These are phyloP conservation scores for Nemania bipapillata DNA, from an alignment of 2,329 filamentous ascomycete species.

Conservation along the genomic window DNA sequence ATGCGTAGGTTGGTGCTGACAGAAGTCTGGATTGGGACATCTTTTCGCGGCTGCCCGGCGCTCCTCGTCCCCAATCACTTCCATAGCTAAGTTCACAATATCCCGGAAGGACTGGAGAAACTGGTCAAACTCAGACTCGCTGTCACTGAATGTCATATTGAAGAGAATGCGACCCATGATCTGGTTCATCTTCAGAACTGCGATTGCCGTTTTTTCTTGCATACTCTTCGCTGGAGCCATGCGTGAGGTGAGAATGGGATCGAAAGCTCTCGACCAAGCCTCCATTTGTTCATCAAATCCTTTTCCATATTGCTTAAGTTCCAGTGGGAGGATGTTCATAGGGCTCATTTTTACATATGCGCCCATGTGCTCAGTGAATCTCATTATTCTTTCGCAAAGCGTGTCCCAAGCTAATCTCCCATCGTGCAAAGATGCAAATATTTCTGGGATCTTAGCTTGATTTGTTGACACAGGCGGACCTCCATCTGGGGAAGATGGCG, in stretches of 20 bases:
- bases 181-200: constrained; percentile 71
- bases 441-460: constrained; percentile 56
- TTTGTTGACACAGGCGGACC: constrained; percentile 56
- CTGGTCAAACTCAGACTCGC: constrained; percentile 67
- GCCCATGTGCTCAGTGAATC: constrained; percentile 68
- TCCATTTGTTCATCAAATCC: constrained; percentile 63
- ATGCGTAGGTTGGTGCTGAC: constrained; percentile 56
- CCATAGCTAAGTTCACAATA: constrained; percentile 67
- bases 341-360: constrained; percentile 60
- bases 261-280: constrained; percentile 67
- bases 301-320: constrained; percentile 60
- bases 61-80: constrained; percentile 70
- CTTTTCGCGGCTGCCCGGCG: constrained; percentile 59
- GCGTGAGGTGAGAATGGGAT: constrained; percentile 64
- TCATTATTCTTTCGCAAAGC: constrained; percentile 66
- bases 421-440: constrained; percentile 63
- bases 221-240: constrained; percentile 60
- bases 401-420: constrained; percentile 68
- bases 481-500: constrained; percentile 57
- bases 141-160: constrained; percentile 69
- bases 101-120: constrained; percentile 63
- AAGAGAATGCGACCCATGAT: constrained; percentile 68
- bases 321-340: constrained; percentile 63
- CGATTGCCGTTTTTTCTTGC: constrained; percentile 69
- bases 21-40: constrained; percentile 59